These are phyloP conservation scores for Solanum hybrid DNA, from an alignment of 305 asterid genomes.

Conservation along the genomic window DNA sequence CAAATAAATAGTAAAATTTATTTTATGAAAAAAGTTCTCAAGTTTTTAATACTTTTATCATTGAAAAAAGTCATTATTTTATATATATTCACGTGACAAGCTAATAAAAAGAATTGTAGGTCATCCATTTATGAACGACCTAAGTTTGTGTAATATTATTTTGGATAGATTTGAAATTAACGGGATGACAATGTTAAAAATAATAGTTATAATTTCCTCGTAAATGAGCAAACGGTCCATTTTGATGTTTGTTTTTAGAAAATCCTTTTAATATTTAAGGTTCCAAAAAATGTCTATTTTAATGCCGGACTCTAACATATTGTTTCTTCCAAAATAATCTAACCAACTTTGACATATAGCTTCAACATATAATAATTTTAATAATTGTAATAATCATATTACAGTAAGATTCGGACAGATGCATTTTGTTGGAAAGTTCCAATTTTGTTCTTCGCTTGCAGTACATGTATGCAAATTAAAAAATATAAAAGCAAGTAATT, in stretches of 20 bases:
- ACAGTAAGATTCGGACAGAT: neutral
- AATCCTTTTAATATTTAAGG: too few species aligned
- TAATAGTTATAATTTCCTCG: neutral
- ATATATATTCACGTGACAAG: too few species aligned
- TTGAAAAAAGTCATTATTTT: neutral
- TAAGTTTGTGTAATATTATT: too few species aligned
- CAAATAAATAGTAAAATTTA: too few species aligned
- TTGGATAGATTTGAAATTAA: too few species aligned
- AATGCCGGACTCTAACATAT: rapidly evolving
- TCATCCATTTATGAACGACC: too few species aligned
- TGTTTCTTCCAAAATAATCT: neutral
- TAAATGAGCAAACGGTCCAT: too few species aligned
- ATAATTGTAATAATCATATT: neutral
- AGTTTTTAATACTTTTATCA: neutral
- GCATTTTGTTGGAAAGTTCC: neutral
- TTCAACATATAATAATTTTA: neutral
- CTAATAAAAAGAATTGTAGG: too few species aligned
- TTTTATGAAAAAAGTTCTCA: too few species aligned
- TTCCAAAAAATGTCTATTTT: too few species aligned
- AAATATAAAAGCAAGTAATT: neutral
- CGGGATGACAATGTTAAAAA: too few species aligned
- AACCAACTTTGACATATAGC: neutral
- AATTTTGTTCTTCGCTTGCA: neutral
- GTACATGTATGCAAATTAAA: neutral
- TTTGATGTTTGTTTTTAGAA: rapidly evolving